Conservation (phyloP, 768 basidiomycete genomes). For the Pleurotus salmoneostramineus region DNA sequence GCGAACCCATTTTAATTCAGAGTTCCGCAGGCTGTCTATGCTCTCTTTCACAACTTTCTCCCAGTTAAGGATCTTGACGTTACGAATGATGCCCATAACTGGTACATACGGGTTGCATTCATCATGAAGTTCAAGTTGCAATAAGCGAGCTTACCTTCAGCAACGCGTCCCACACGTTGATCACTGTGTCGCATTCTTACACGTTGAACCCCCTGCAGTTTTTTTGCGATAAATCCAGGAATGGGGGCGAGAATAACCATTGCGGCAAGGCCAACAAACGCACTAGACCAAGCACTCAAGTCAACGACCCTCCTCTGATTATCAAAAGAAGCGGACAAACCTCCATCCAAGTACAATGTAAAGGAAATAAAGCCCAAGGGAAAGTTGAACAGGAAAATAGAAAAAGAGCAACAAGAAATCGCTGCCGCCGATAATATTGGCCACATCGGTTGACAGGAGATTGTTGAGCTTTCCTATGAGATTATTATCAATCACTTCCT, state of each 20-base stretch:
- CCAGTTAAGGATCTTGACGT: conserved; percentile 73
- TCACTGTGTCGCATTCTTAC: conserved; percentile 49
- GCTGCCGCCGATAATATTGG: conserved; percentile 28
- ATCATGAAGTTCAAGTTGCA: too few species aligned
- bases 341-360: conserved; percentile 48
- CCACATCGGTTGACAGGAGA: conserved; percentile 61
- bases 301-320: not conserved
- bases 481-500: conserved; percentile 32
- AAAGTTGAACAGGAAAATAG: conserved; percentile 38
- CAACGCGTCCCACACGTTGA: conserved; percentile 54
- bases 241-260: conserved; percentile 54
- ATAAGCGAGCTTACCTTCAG: conserved; percentile 43
- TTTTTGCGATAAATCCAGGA: conserved; percentile 51
- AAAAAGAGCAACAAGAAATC: conserved; percentile 30
- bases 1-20: conserved; percentile 54
- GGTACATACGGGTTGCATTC: too few species aligned
- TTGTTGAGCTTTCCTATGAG: conserved; percentile 77
- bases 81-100: conserved; percentile 57
- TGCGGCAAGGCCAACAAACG: conserved; percentile 53
- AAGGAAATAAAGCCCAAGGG: conserved; percentile 35
- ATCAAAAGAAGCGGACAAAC: conserved; percentile 16
- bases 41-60: conserved; percentile 50
- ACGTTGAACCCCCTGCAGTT: conserved; percentile 43
- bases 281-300: conserved; percentile 23
- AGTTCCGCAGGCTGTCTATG: conserved; percentile 54